These are phyloP conservation scores for Lumnitzera racemosa DNA, from an alignment of 345 rosid genomes.

Conservation along the genomic window DNA sequence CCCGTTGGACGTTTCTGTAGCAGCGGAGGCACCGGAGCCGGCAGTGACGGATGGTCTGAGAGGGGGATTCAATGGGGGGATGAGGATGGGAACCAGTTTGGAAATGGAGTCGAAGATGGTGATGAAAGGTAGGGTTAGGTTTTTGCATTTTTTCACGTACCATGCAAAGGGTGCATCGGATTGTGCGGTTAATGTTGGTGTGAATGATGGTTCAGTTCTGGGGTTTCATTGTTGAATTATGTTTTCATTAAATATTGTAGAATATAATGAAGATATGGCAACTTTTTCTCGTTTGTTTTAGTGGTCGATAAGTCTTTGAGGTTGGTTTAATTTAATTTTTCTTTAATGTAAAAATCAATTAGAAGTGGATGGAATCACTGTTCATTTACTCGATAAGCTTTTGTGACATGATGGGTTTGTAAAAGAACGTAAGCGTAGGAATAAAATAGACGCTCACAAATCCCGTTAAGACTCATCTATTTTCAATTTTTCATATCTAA, in stretches of 20 bases:
- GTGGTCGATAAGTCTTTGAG: background rate
- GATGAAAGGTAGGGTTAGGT: slow-evolving; percentile 74
- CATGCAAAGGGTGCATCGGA: slow-evolving; percentile 51
- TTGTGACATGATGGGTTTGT: no score
- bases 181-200: slow-evolving; percentile 59
- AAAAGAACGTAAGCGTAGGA: no score
- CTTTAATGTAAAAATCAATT: no score
- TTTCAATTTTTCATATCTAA: no score
- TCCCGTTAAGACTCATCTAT: no score
- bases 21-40: slow-evolving; percentile 18
- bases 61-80: slow-evolving; percentile 1
- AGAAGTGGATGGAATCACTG: no score
- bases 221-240: slow-evolving; percentile 58
- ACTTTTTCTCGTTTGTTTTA: slow-evolving; percentile 1
- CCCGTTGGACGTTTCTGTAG: slow-evolving; percentile 13
- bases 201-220: slow-evolving; percentile 66
- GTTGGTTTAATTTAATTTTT: background rate
- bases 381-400: no score
- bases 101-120: slow-evolving; percentile 73
- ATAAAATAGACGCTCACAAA: no score
- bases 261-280: background rate
- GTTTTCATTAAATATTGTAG: background rate
- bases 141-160: slow-evolving; percentile 61
- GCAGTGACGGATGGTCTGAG: background rate
- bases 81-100: slow-evolving; percentile 59